Evolutionary conservation across 2,329 filamentous ascomycete genomes (phyloP), one percentile per base, ranked within the genome.

Genomic region (Exophiala sideris): DNA sequence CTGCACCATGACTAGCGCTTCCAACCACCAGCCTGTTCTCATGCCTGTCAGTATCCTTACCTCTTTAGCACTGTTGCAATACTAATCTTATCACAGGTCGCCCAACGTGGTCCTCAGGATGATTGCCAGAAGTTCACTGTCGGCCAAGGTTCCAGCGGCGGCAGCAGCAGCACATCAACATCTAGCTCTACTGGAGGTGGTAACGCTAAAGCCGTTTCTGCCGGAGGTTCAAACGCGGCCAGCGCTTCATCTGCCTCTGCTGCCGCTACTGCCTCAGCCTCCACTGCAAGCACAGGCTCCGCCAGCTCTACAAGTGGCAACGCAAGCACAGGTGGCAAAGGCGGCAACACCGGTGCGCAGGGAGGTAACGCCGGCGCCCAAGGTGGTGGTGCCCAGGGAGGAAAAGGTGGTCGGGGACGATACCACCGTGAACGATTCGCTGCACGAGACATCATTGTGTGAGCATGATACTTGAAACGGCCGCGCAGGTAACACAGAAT

Each of bases 41-140:
- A 83, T 83, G 80, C 80, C 80, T 24, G 63, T 65, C 57, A 60
- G 61, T 60, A 16, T 24, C 14, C 18, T 21, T 9, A 8, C n/a
- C 21, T 10, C 18, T 14, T 14, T 3, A 1, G 41, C 6, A 10
- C 14, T n/a, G 12, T 42, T 20, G 21, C 11, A 11, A 29, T n/a
- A 39, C 54, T 59, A 48, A 56, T 40, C 21, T 16, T 10, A 18
- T 11, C 10, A 12, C 36, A 61, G 59, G 79, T 86, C 49, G 83
- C 84, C 51, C 83, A 86, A 71, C 80, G 84, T 68, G 84, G 84
- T 69, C 75, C 80, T 42, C 83, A 86, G 67, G 84, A 87, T 63
- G 83, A 86, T 66, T 86, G 83, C 66, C 72, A 77, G 47, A 81
- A 81, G 64, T 82, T 85, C 65, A 80, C 76, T 41, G 81, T 83